Evolutionary conservation across 495 filamentous ascomycete genomes (phyloP), one percentile per base, ranked within the genome.

Genomic region (Massariosphaeria phaeospora): DNA sequence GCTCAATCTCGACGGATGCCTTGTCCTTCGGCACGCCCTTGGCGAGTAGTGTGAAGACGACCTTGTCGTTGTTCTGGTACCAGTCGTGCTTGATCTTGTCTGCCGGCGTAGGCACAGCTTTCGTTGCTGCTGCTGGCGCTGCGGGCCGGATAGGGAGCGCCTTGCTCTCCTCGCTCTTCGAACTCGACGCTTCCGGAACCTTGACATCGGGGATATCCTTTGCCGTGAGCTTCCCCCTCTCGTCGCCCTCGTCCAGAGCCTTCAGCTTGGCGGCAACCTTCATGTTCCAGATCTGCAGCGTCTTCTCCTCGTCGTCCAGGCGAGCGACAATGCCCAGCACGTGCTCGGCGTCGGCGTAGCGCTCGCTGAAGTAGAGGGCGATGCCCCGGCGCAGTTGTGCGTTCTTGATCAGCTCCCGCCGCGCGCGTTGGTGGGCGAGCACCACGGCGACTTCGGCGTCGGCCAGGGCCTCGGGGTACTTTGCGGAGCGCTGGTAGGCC

Each of bases 361-460:
- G 76, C 49, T 79, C 82, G 17, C 90, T 70, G 40, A 81, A 76
- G 67, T 81, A 88, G 8, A 91, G 72, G 4, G 88, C 77, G 34
- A 93, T 79, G 1, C 79, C 87, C 52, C 93, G 78, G 41, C 93
- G 79, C 57, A 95, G 78, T 67, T 97, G 90, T 6, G 89, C 84
- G 21, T 83, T 76, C 11, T 83, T 78, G 66, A 96, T 91, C 9
- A 84, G 75, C 62, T 94, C 88, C 26, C 88, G 79, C 61, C 85
- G 90, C 0, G 78, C 86, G 18, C 93, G 86, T 42, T 86, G 78
- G 17, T 71, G 70, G 3, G 89, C 89, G 6, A 83, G 72, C 1
- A 77, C 63, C 10, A 94, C 76, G 0, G 87, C 93, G 21, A 80
- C 72, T 60, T 96, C 89, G 27, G 90, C 86, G 73, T 97, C 93